phyloP scores from a whole-genome alignment of 768 basidiomycete species.

The Lactarius quietus region DNA sequence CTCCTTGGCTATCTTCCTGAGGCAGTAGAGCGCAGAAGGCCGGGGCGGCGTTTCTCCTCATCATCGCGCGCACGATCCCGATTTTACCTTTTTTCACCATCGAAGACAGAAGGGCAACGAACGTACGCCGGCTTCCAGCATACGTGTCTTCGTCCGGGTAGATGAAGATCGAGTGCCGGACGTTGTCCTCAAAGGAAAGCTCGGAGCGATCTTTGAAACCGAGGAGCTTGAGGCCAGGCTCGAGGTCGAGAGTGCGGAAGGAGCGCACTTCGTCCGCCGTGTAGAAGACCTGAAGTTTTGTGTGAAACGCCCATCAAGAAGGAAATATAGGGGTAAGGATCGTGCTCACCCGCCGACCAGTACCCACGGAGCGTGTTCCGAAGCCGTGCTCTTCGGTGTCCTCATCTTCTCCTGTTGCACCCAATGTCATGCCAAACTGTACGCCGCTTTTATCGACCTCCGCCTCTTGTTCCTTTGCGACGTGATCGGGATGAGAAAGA shows the following conservation, averaged over 20 bases:
- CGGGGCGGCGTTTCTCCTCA: constrained; percentile 69
- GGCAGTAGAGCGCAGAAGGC: constrained; percentile 83
- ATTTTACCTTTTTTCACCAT: constrained; percentile 80
- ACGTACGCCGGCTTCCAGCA: constrained; percentile 90
- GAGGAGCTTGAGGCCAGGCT: constrained; percentile 85
- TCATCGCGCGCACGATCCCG: constrained; percentile 68
- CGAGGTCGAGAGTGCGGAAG: constrained; percentile 76
- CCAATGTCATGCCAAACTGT: constrained; percentile 42
- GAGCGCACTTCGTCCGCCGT: constrained; percentile 77
- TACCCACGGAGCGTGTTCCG: constrained; percentile 39
- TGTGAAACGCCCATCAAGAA: neutral
- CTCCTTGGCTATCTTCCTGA: constrained; percentile 70
- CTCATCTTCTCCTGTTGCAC: constrained; percentile 35
- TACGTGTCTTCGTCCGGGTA: constrained; percentile 90
- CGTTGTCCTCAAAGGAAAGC: constrained; percentile 80
- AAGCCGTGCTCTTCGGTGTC: constrained; percentile 38
- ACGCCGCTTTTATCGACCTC: constrained; percentile 38
- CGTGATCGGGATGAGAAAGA: neutral
- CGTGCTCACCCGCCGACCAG: constrained; percentile 47
- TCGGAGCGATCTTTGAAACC: constrained; percentile 79
- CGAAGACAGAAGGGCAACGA: constrained; percentile 79
- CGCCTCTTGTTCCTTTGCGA: constrained; percentile 33
- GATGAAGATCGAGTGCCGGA: constrained; percentile 89
- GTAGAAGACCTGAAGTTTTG: constrained; percentile 63
- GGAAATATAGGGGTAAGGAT: constrained; percentile 21